Conservation (phyloP, 805 yeast genomes). For the Kodamaea nitidulidarum region DNA sequence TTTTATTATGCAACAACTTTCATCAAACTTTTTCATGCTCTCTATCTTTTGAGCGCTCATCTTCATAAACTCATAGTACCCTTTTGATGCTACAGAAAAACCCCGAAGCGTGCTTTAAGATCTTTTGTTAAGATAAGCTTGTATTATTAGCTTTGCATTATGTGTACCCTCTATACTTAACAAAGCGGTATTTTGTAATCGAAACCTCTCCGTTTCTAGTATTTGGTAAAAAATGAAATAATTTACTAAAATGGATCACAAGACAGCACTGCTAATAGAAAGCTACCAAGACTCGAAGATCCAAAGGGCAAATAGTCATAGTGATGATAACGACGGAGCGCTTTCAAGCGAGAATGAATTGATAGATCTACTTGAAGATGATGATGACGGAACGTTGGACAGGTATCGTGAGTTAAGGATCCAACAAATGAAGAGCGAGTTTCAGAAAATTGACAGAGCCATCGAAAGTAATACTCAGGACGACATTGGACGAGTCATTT, state of each 20-base stretch:
- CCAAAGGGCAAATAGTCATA: slow-evolving; percentile 19
- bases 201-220: no score
- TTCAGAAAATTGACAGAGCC: slow-evolving; percentile 28
- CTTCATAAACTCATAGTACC: no score
- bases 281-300: slow-evolving; percentile 42
- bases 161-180: no score
- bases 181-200: no score
- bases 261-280: slow-evolving; percentile 36
- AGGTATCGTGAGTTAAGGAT: slow-evolving; percentile 62
- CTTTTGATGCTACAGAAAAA: no score
- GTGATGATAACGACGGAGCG: slow-evolving; percentile 9
- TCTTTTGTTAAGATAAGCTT: no score
- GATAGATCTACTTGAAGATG: slow-evolving; percentile 43
- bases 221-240: not conserved
- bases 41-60: no score
- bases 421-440: slow-evolving; percentile 48
- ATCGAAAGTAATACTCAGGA: slow-evolving; percentile 28
- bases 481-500: slow-evolving; percentile 41
- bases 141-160: no score
- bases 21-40: no score
- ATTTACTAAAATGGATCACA: slow-evolving; percentile 25
- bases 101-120: no score
- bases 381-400: slow-evolving; percentile 19
- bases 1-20: no score
- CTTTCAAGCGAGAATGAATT: slow-evolving; percentile 11